Evolutionary conservation across 805 yeast genomes (phyloP), one percentile per base, ranked within the genome.

Genomic region (Saturnispora kantuleensis): DNA sequence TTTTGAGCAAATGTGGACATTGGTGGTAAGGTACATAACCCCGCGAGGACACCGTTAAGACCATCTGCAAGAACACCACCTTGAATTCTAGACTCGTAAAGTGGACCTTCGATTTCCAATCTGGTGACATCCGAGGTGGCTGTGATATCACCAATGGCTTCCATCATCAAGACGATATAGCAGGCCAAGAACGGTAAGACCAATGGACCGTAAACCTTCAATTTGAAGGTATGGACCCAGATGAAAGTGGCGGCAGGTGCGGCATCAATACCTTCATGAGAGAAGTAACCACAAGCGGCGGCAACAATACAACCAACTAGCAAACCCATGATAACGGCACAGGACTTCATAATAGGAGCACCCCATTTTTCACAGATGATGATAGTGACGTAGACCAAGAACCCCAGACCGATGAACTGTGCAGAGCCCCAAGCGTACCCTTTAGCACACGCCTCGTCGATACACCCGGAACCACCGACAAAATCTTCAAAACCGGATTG

Each of bases 31-130:
- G 95, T 87, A 73, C 78, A 74, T 38, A 88, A 68, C 35, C 88
- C 87, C 12, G 93, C 81, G 4, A 87, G 50, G 18, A 82, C 54
- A 49, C 95, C 57, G 60, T 83, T 83, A 52, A 85, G 54, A 38
- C 96, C 96, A 63, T 88, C 95, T 15, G 94, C 93, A 32, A 88
- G 70, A 38, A 88, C 76, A 64, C 96, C 97, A 56, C 97, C 96
- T 67, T 89, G 96, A 52, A 89, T 73, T 63, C 96, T 71, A 13
- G 89, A 76, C 54, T 88, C 96, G 60, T 82, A 88, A 13, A 72
- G 55, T 38, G 76, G 79, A 51, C 96, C 96, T 58, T 83, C 89
- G 46, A 86, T 88, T 49, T 82, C 87, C 50, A 82, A 67, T 54
- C 95, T 71, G 8, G 95, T 84, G 16, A 89, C 96, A 63, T 88